Evolutionary conservation across 2,329 filamentous ascomycete genomes (phyloP).

Genomic region (Beauveria caledonica): DNA sequence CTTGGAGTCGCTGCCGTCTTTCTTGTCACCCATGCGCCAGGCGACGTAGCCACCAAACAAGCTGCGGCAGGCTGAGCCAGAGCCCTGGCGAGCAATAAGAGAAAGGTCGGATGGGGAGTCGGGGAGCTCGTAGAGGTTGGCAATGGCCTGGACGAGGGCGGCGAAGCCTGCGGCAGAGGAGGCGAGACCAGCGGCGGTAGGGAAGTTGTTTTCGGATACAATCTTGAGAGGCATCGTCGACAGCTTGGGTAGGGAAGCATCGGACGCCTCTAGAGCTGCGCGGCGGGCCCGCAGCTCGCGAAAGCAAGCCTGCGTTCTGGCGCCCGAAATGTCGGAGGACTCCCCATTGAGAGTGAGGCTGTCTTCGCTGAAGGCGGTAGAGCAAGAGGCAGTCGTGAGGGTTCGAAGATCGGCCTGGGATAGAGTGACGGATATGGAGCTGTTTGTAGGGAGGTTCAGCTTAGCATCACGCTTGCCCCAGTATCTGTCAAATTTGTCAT

Average conservation of each 20-base stretch:
- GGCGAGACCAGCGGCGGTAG: conserved; percentile 84
- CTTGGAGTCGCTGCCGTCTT: conserved; percentile 77
- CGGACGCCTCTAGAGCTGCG: conserved; percentile 60
- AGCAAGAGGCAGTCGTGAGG: conserved; percentile 91
- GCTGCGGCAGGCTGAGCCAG: conserved; percentile 86
- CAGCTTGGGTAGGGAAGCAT: conserved; percentile 73
- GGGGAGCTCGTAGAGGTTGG: conserved; percentile 81
- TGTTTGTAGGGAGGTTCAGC: conserved; percentile 96
- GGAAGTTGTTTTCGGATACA: conserved; percentile 98
- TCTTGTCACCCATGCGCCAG: conserved; percentile 71
- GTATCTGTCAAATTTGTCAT: conserved; percentile 40
- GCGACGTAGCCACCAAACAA: conserved; percentile 94
- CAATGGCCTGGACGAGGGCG: conserved; percentile 73
- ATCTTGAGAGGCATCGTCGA: conserved; percentile 70
- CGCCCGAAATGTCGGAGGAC: conserved; percentile 74
- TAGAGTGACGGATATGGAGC: conserved; percentile 92
- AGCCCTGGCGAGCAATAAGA: conserved; percentile 85
- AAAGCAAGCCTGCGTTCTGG: conserved; percentile 91
- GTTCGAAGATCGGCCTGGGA: conserved; percentile 90
- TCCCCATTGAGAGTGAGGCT: conserved; percentile 78
- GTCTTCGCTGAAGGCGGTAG: conserved; percentile 58
- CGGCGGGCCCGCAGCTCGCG: conserved; percentile 74
- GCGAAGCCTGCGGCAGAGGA: conserved; percentile 64
- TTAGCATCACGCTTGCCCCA: conserved; percentile 96
- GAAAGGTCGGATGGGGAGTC: conserved; percentile 76